Evolutionary conservation across 2,329 filamentous ascomycete genomes (phyloP).

Genomic region (Ophiostoma fasciatum): DNA sequence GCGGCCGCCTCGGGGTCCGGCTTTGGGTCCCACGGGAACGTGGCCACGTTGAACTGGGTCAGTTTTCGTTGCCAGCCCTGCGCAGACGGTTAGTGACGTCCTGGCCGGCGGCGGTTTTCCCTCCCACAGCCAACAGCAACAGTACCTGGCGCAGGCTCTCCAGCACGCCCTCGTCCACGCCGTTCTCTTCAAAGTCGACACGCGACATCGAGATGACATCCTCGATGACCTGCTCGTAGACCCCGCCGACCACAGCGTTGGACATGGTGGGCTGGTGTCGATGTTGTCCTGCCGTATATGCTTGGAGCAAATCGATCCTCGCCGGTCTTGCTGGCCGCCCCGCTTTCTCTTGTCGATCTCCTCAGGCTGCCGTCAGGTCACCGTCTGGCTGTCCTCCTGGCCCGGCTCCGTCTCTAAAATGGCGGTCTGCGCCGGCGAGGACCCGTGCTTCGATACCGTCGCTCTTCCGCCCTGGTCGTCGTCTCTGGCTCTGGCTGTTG

Average conservation of each 20-base stretch:
- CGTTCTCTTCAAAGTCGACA: conserved; percentile 93
- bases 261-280: conserved; percentile 31
- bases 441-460: too few relatives aligned
- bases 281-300: too few relatives aligned
- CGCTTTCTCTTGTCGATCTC: too few relatives aligned
- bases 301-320: too few relatives aligned
- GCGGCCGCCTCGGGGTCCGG: conserved; percentile 38
- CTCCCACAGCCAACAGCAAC: background rate
- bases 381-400: too few relatives aligned
- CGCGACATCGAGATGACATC: conserved; percentile 86
- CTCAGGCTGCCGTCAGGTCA: too few relatives aligned
- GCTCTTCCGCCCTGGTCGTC: too few relatives aligned
- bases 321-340: too few relatives aligned
- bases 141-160: conserved; percentile 74
- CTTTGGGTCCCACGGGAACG: conserved; percentile 91
- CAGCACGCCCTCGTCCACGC: conserved; percentile 74
- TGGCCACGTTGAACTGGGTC: conserved; percentile 66
- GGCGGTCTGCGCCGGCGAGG: too few relatives aligned
- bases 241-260: conserved; percentile 49
- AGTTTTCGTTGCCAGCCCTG: conserved; percentile 94
- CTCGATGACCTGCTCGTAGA: conserved; percentile 66
- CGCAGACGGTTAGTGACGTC: conserved; percentile 7
- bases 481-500: too few relatives aligned
- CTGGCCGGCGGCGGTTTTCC: background rate
- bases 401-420: too few relatives aligned